These are phyloP conservation scores for Botrytis aclada DNA, from an alignment of 2,329 filamentous ascomycete species.

Conservation along the genomic window DNA sequence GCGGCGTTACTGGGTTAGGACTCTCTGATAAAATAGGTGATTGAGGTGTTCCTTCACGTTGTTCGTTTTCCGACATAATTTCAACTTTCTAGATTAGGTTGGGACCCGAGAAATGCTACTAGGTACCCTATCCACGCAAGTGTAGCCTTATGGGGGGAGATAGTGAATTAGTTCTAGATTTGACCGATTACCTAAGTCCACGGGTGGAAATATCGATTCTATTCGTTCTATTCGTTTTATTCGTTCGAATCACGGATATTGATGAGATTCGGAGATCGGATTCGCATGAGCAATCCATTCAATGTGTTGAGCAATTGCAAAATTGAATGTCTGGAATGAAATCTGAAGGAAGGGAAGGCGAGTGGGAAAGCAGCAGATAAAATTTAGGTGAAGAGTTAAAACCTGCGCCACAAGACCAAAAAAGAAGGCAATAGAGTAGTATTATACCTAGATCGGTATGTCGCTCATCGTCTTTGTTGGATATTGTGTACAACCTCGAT, in stretches of 20 bases:
- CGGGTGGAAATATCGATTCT: background rate
- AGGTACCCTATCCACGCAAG: background rate
- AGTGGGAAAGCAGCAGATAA: background rate
- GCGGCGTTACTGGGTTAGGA: conserved; percentile 21
- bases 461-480: background rate
- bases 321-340: background rate
- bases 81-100: background rate
- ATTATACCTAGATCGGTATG: background rate
- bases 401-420: background rate
- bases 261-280: background rate
- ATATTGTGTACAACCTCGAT: background rate
- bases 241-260: background rate
- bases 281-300: background rate
- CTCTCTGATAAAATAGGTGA: conserved; percentile 25
- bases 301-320: background rate
- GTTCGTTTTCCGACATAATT: conserved; percentile 17
- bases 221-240: too few species aligned
- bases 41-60: conserved; percentile 14
- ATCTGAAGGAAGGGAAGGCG: background rate
- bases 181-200: background rate
- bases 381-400: background rate
- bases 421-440: background rate
- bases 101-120: background rate
- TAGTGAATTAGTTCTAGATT: conserved; percentile 1
- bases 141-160: background rate